Base-by-base conservation (phyloP, 1,284 basidiomycete genomes). In the Boletus holoroseus region DNA sequence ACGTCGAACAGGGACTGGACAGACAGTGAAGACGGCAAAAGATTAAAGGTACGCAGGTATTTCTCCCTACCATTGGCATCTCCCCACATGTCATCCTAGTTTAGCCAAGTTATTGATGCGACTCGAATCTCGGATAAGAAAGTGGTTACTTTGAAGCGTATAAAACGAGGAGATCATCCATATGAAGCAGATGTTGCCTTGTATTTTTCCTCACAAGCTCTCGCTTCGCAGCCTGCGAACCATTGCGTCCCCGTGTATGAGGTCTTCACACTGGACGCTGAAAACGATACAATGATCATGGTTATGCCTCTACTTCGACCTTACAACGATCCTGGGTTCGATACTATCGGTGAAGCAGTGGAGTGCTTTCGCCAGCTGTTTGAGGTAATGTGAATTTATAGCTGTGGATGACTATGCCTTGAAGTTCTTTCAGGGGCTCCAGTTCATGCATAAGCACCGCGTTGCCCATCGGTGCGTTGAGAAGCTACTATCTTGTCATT, bases 191-290 rank as follows among this genome's bases (percentile, higher is more conserved):
- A 65, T 7, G 65, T 71, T 6, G 56, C 40, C 0, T 34, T 48
- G 20, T 59, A 60, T 30, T 58, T 70, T 16, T 62, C 56, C 2
- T 57, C 59, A 0, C 35, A 47, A 20, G 12, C 27, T 0, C 50
- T 66, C 2, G 46, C 53, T 2, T 49, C 58, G 0, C 58, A 62
- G 13, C 55, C 59, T 24, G 49, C 39, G 0, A 73, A 73, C 42
- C 67, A 72, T 24, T 73, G 70, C 37, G 61, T 70, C 5, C 69
- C 68, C 2, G 44, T 73, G 1, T 60, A 66, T 13, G 73, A 71
- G 0, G 51, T 60, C 2, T 46, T 73, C 2, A 16, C 47, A 0
- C 42, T 61, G 11, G 41, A 56, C 0, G 47, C 45, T 2, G 57
- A 52, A 12, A 24, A 48, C 1, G 55, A 62, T 0, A 22, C 15